These are phyloP conservation scores for Cardamine chenopodiifolia DNA, from an alignment of 345 rosid genomes.

Conservation along the genomic window DNA sequence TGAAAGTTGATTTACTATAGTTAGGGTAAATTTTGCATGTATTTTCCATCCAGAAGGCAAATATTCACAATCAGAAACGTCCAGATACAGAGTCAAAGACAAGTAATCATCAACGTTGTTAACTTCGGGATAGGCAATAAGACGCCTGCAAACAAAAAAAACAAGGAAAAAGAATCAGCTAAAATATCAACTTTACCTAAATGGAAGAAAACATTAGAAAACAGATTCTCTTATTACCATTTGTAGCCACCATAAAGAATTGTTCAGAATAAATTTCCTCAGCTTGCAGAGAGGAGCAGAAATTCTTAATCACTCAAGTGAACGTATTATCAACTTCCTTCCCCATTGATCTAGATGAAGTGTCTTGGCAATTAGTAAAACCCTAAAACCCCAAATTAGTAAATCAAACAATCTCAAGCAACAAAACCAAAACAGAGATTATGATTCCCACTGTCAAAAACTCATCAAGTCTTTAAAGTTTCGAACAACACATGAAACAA, in stretches of 20 bases:
- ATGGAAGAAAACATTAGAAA: not conserved
- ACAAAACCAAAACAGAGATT: not conserved
- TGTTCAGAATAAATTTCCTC: not conserved
- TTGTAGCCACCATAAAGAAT: not conserved
- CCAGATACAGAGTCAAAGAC: slow-evolving; percentile 56
- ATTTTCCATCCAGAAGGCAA: slow-evolving; percentile 80
- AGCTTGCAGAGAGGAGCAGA: not conserved
- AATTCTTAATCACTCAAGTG: slow-evolving; percentile 8
- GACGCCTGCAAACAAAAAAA: not conserved
- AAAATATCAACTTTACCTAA: not conserved
- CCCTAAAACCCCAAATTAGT: not conserved
- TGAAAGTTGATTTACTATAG: slow-evolving; percentile 62
- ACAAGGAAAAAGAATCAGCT: not conserved
- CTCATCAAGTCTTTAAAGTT: not conserved
- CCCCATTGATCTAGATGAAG: not conserved
- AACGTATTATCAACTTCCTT: not conserved
- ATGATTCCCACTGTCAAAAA: not conserved
- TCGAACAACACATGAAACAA: too few relatives aligned
- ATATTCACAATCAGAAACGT: slow-evolving; percentile 53
- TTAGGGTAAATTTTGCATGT: slow-evolving; percentile 48
- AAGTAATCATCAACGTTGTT: slow-evolving; percentile 60
- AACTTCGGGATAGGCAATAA: slow-evolving; percentile 41
- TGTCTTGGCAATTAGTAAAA: not conserved
- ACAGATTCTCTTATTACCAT: slow-evolving; percentile 1
- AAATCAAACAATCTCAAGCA: not conserved